A percentile compares a stretch with the other conserved stretches of the same genome.
phyloP scores from a whole-genome alignment of 2,329 filamentous ascomycete species.

The Drechslera avenae region DNA sequence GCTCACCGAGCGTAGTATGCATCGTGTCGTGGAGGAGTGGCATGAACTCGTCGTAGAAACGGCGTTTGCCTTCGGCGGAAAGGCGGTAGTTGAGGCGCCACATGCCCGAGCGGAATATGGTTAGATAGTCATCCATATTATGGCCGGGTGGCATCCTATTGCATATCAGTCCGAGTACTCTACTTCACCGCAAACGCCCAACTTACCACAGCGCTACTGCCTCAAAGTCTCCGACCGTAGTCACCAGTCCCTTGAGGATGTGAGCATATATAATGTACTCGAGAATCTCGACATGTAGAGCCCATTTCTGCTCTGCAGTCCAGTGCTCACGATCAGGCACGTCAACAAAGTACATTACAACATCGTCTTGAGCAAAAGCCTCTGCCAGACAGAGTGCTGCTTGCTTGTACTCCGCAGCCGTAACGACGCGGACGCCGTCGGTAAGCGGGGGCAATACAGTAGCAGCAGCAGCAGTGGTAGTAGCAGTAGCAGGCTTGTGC shows the following conservation, averaged over 20 bases:
- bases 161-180: slow-evolving; percentile 7
- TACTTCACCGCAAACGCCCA: slow-evolving; percentile 15
- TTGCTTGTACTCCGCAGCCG: slow-evolving; percentile 70
- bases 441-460: slow-evolving; percentile 29
- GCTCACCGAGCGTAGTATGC: slow-evolving; percentile 67
- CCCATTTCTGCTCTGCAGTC: slow-evolving; percentile 72
- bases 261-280: slow-evolving; percentile 78
- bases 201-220: slow-evolving; percentile 79
- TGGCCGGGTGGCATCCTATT: slow-evolving; percentile 74
- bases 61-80: slow-evolving; percentile 70
- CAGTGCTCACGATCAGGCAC: slow-evolving; percentile 68
- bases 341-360: slow-evolving; percentile 76
- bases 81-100: slow-evolving; percentile 79
- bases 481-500: slow-evolving; percentile 31
- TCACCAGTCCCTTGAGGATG: slow-evolving; percentile 73
- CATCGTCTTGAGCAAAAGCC: slow-evolving; percentile 76
- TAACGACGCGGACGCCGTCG: slow-evolving; percentile 66
- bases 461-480: slow-evolving; percentile 2
- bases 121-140: slow-evolving; percentile 74
- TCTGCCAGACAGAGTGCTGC: slow-evolving; percentile 75
- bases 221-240: slow-evolving; percentile 77
- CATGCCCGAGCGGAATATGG: slow-evolving; percentile 73
- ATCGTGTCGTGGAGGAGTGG: slow-evolving; percentile 77
- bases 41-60: slow-evolving; percentile 79
- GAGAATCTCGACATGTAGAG: slow-evolving; percentile 76